Percentiles rank a stretch among this genome's conserved stretches.
These are phyloP conservation scores for Mikania micrantha DNA, from an alignment of 129 eudicot species.

Conservation along the genomic window DNA sequence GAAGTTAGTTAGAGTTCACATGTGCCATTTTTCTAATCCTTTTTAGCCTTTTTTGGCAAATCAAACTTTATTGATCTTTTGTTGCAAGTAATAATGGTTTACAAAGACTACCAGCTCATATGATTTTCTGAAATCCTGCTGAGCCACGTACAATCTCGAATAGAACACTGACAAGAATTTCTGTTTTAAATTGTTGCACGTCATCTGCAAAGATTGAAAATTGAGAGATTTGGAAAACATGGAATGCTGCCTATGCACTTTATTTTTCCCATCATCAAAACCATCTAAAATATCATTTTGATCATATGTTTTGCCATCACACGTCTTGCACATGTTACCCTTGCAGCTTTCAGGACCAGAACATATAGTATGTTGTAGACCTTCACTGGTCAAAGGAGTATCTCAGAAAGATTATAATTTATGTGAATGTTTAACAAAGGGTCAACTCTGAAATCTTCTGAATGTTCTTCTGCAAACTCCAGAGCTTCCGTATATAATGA, in stretches of 20 bases:
- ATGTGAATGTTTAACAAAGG: slow-evolving; percentile 81
- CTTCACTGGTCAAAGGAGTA: slow-evolving; percentile 39
- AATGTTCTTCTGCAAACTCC: slow-evolving; percentile 55
- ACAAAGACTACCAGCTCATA: slow-evolving; percentile 54
- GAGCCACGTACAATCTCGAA: slow-evolving; percentile 54
- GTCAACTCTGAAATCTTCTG: slow-evolving; percentile 90
- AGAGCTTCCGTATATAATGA: slow-evolving; percentile 72
- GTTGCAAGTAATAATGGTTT: slow-evolving; percentile 9
- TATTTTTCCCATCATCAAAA: slow-evolving; percentile 14
- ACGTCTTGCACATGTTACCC: slow-evolving; percentile 23
- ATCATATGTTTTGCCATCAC: slow-evolving; percentile 28
- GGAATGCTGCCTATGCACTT: slow-evolving; percentile 6
- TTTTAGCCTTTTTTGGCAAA: no score
- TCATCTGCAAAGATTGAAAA: slow-evolving; percentile 41
- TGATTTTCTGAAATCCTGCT: slow-evolving; percentile 72
- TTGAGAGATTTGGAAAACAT: slow-evolving; percentile 24
- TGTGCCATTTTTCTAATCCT: no score
- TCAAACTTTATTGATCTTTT: no score
- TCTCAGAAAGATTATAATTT: slow-evolving; percentile 80
- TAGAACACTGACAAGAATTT: slow-evolving; percentile 53
- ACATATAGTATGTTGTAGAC: slow-evolving; percentile 14
- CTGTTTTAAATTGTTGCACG: slow-evolving; percentile 58
- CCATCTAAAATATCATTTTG: slow-evolving; percentile 21
- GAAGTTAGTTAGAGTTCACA: no score
- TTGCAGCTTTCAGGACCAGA: slow-evolving; percentile 28